phyloP scores from a whole-genome alignment of 495 filamentous ascomycete species.

The Hypomontagnella monticulosa region DNA sequence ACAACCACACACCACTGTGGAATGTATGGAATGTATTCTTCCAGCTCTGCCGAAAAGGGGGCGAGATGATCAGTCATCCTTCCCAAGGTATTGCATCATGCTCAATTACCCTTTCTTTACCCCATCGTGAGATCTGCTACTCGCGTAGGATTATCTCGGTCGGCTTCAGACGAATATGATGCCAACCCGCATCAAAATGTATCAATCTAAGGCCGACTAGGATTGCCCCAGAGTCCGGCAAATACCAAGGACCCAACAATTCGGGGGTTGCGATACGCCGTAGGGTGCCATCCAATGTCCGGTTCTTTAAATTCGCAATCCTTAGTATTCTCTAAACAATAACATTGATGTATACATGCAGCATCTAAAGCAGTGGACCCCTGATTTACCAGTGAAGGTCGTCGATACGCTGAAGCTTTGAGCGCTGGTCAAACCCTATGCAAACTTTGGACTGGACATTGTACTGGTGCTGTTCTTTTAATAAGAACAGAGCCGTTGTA shows the following conservation, averaged over 20 bases:
- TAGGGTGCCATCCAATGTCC: slow-evolving; percentile 34
- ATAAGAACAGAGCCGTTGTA: not conserved
- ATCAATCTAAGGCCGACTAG: slow-evolving; percentile 23
- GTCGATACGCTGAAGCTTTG: too few relatives aligned
- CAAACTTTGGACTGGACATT: not conserved
- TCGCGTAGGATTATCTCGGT: slow-evolving; percentile 12
- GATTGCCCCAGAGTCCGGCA: slow-evolving; percentile 39
- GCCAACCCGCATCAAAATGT: slow-evolving; percentile 39
- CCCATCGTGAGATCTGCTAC: slow-evolving; percentile 38
- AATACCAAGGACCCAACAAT: slow-evolving; percentile 37
- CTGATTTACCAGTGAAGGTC: too few relatives aligned
- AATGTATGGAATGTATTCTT: slow-evolving; percentile 25
- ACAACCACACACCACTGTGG: slow-evolving; percentile 23
- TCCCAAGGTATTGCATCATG: slow-evolving; percentile 46
- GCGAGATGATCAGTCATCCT: slow-evolving; percentile 41
- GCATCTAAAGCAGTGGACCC: too few relatives aligned
- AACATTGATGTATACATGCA: too few relatives aligned
- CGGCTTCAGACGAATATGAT: slow-evolving; percentile 35
- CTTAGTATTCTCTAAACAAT: too few relatives aligned
- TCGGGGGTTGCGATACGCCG: slow-evolving; percentile 28
- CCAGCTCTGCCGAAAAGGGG: slow-evolving; percentile 44
- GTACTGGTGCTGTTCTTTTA: not conserved
- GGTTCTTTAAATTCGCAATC: not conserved
- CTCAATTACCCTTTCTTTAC: slow-evolving; percentile 13
- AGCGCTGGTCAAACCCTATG: not conserved